Evolutionary conservation across 1,284 basidiomycete genomes (phyloP).

Genomic region (Naganishia sp.): DNA sequence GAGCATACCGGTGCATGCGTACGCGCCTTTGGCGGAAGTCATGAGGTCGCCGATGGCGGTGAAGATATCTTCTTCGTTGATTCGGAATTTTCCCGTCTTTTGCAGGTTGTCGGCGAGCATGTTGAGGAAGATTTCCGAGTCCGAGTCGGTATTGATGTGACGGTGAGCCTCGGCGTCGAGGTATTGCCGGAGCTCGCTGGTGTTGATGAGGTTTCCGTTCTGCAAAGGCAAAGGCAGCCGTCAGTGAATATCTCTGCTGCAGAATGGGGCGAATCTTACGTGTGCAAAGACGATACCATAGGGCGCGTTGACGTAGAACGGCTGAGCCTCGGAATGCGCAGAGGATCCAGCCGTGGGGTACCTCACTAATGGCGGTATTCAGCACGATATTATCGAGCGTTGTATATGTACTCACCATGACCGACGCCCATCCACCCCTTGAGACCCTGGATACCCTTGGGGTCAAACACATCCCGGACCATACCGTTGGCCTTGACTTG

Average conservation of each 20-base stretch:
- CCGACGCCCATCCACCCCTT: slow-evolving; percentile 96
- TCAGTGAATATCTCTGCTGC: neutral
- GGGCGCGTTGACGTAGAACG: slow-evolving; percentile 99
- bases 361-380: slow-evolving; percentile 63
- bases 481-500: slow-evolving; percentile 99
- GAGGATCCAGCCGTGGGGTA: slow-evolving; percentile 98
- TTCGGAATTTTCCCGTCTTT: slow-evolving; percentile 93
- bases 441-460: slow-evolving; percentile 71
- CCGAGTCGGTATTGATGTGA: slow-evolving; percentile 98
- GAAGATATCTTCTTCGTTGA: slow-evolving; percentile 99
- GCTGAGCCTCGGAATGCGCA: slow-evolving; percentile 96
- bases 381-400: neutral
- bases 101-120: slow-evolving; percentile 98
- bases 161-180: slow-evolving; percentile 96
- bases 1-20: slow-evolving; percentile 96
- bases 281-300: slow-evolving; percentile 98
- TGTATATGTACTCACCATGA: slow-evolving; percentile 67
- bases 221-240: slow-evolving; percentile 48
- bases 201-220: slow-evolving; percentile 99
- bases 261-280: slow-evolving; percentile 59
- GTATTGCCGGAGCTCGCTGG: slow-evolving; percentile 76
- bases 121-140: slow-evolving; percentile 96
- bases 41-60: slow-evolving; percentile 88
- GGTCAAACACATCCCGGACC: slow-evolving; percentile 97
- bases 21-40: slow-evolving; percentile 85